Conservation (phyloP, 83 land plant species). For the Thuja plicata region DNA sequence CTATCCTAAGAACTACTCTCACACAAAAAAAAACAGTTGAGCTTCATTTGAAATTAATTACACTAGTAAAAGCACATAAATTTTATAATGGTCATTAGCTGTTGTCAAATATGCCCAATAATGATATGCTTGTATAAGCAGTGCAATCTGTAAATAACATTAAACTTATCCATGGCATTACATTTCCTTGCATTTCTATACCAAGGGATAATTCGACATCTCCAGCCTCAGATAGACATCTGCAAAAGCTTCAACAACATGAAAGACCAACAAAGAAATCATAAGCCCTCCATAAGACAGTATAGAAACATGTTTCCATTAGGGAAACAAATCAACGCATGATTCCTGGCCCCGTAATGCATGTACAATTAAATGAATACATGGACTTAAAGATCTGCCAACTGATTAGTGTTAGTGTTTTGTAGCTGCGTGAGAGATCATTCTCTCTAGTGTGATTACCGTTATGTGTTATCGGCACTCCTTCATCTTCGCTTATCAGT, state of each 20-base stretch:
- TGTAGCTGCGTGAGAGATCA: too few species aligned
- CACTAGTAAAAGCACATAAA: too few species aligned
- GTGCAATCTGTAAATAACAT: neutral
- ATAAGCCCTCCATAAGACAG: neutral
- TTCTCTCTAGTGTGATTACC: too few species aligned
- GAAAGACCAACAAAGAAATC: neutral
- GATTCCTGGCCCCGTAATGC: neutral
- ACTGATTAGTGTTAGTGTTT: too few species aligned
- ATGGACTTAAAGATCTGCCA: too few species aligned
- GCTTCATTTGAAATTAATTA: too few species aligned
- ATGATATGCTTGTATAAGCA: too few species aligned
- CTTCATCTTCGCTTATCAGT: too few species aligned
- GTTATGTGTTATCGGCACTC: too few species aligned
- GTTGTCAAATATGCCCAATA: neutral
- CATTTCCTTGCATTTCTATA: neutral
- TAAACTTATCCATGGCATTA: neutral
- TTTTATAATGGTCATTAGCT: neutral
- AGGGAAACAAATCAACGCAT: neutral
- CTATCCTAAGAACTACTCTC: too few species aligned
- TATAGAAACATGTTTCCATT: neutral
- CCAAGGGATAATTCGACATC: neutral
- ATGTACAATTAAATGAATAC: too few species aligned
- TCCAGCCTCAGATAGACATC: neutral
- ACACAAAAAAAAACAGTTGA: too few species aligned
- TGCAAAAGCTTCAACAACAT: neutral